Conservation (phyloP, 2,329 filamentous ascomycete genomes). For the Ceratocystis lukuohia region DNA sequence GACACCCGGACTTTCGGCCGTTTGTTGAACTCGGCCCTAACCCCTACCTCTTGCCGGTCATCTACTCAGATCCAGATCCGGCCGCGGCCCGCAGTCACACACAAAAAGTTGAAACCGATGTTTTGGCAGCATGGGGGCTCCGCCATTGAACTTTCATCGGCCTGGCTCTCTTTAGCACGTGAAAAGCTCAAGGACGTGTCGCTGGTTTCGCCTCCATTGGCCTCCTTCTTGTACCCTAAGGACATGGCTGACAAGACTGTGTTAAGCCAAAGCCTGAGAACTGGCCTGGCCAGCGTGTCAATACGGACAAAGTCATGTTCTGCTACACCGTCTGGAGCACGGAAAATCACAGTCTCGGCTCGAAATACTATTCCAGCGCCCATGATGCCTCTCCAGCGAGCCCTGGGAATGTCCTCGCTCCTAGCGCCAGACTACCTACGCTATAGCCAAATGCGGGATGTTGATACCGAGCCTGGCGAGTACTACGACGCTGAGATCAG, state of each 20-base stretch:
- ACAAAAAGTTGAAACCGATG: constrained; percentile 13
- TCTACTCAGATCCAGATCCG: constrained; percentile 1
- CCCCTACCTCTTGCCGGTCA: constrained; percentile 6
- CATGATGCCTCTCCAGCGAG: not conserved
- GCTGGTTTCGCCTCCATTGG: not conserved
- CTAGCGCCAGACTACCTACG: constrained; percentile 12
- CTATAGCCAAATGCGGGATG: constrained; percentile 5
- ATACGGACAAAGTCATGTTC: constrained; percentile 1
- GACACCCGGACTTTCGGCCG: constrained; percentile 14
- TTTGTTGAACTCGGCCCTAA: constrained; percentile 15
- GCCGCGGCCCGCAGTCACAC: constrained; percentile 4
- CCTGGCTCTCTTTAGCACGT: constrained; percentile 16
- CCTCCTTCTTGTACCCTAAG: constrained; percentile 10
- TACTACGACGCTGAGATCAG: constrained; percentile 2
- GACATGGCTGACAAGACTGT: not conserved
- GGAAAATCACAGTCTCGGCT: constrained; percentile 9
- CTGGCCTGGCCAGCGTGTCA: not conserved
- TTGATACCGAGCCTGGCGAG: constrained; percentile 8
- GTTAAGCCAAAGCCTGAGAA: not conserved
- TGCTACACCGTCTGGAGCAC: not conserved
- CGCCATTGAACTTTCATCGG: constrained; percentile 15
- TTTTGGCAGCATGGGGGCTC: constrained; percentile 19
- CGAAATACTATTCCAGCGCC: constrained; percentile 3
- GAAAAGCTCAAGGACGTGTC: not conserved
- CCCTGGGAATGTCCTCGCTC: constrained; percentile 2